Evolutionary conservation across 139 green algal genomes (phyloP).

Genomic region (Coelastrella sp.): DNA sequence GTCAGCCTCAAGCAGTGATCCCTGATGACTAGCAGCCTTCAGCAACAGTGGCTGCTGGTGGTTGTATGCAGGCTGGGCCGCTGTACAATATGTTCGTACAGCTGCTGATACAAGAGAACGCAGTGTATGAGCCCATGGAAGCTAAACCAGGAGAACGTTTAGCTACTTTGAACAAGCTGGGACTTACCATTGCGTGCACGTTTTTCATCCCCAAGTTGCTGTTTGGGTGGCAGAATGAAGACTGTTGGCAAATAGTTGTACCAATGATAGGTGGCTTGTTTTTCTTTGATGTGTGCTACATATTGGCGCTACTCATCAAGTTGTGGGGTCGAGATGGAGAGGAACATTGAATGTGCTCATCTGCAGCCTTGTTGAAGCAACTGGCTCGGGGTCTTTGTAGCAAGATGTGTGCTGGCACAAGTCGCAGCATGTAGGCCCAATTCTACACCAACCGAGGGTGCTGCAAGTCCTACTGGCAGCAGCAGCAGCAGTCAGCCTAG

Average conservation of each 20-base stretch:
- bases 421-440: too few species aligned
- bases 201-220: slow-evolving; percentile 38
- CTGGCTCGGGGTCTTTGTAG: too few species aligned
- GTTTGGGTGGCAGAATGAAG: slow-evolving; percentile 43
- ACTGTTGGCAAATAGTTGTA: slow-evolving; percentile 43
- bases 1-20: too few species aligned
- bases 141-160: slow-evolving; percentile 2
- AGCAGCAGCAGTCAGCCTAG: background rate
- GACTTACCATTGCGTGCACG: slow-evolving; percentile 1
- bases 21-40: too few species aligned
- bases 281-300: slow-evolving; percentile 44
- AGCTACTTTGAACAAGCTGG: slow-evolving; percentile 44
- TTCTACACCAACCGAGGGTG: background rate
- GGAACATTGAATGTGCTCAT: background rate
- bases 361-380: too few species aligned
- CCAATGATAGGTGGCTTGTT: slow-evolving; percentile 39
- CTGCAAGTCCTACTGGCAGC: background rate
- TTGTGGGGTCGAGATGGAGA: slow-evolving; percentile 25
- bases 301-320: slow-evolving; percentile 33
- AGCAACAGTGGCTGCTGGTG: background rate
- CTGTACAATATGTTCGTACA: slow-evolving; percentile 46
- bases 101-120: slow-evolving; percentile 26
- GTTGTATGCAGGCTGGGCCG: slow-evolving; percentile 31
- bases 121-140: slow-evolving; percentile 16
- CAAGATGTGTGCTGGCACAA: background rate